A percentile compares a stretch with the other conserved stretches of the same genome.
phyloP scores from a whole-genome alignment of 768 basidiomycete species.

The Lactifluus volemus region DNA sequence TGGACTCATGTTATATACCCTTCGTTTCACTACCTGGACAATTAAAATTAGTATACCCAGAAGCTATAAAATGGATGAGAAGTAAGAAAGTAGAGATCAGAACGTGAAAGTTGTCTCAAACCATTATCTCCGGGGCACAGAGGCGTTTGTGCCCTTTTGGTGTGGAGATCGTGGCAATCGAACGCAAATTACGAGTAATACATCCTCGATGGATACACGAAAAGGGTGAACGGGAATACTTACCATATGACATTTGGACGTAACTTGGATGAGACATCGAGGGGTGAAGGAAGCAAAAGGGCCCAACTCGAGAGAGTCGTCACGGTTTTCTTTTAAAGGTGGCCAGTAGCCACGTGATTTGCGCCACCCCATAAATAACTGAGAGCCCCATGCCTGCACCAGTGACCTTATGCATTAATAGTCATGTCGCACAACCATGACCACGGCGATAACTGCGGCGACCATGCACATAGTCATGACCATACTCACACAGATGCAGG shows the following conservation, averaged over 20 bases:
- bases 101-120: conserved; percentile 57
- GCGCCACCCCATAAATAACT: too few relatives aligned
- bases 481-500: conserved; percentile 42
- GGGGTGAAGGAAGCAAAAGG: too few relatives aligned
- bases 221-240: conserved; percentile 16
- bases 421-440: conserved; percentile 48
- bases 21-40: neutral
- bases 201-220: conserved; percentile 38
- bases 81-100: conserved; percentile 33
- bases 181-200: conserved; percentile 82
- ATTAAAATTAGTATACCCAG: neutral
- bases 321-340: too few relatives aligned
- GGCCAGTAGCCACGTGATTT: neutral
- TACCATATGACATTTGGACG: conserved; percentile 14
- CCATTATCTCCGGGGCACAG: conserved; percentile 55
- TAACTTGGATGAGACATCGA: too few relatives aligned
- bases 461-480: conserved; percentile 43
- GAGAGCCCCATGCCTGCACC: too few relatives aligned
- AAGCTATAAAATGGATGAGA: neutral
- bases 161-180: conserved; percentile 49
- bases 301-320: too few relatives aligned
- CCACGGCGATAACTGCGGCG: conserved; percentile 41
- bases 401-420: neutral
- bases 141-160: conserved; percentile 69
- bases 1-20: neutral